These are phyloP conservation scores for Nannochloropsis gaditana DNA, from an alignment of 108 stramenopile genomes.

Conservation along the genomic window DNA sequence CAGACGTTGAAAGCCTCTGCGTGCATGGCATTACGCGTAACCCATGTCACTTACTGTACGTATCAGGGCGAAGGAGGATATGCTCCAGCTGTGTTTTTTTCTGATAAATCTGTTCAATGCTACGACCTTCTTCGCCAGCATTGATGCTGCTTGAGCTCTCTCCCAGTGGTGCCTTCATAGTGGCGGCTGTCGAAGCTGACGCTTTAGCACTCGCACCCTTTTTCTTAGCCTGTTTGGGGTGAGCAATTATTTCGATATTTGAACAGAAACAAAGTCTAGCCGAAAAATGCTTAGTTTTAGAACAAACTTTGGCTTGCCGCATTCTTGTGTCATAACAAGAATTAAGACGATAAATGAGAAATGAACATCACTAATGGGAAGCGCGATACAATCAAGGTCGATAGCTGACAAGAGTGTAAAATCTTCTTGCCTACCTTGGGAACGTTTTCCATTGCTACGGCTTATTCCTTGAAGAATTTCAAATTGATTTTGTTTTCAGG, in stretches of 20 bases:
- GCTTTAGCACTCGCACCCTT: background rate
- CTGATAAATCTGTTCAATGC: conserved; percentile 84
- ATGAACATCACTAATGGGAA: no score
- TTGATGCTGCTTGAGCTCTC: conserved; percentile 10
- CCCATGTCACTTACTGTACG: conserved; percentile 72
- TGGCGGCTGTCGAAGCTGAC: background rate
- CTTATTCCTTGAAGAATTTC: background rate
- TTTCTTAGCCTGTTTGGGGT: background rate
- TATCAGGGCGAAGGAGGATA: conserved; percentile 91
- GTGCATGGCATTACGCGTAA: no score
- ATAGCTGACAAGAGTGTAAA: no score
- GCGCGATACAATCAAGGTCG: no score
- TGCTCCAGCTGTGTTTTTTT: conserved; percentile 98
- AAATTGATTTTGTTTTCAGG: no score
- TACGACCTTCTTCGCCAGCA: conserved; percentile 31
- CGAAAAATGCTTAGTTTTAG: no score
- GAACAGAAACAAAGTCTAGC: background rate
- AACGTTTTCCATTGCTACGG: conserved; percentile 17
- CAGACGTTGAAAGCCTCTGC: background rate
- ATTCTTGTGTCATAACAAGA: no score
- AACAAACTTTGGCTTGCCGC: no score
- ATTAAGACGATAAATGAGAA: no score
- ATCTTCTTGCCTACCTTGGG: conserved; percentile 8
- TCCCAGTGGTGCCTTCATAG: background rate
- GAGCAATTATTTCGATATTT: background rate